Evolutionary conservation across 805 yeast genomes (phyloP).

Genomic region (Zygoascus tannicola): DNA sequence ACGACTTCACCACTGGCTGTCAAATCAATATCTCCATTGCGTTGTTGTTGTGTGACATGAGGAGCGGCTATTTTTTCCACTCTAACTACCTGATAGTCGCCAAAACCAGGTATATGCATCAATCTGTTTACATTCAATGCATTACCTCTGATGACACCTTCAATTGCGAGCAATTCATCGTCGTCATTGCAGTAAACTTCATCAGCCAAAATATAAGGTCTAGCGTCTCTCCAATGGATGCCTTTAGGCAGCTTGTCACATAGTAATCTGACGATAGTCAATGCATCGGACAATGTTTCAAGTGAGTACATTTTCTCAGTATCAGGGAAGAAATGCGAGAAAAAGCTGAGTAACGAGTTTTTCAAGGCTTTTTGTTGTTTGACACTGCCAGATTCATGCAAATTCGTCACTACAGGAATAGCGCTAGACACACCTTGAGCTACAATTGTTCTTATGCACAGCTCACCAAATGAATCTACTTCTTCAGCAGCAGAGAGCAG

Average conservation of each 20-base stretch:
- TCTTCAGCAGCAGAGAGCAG: constrained; percentile 84
- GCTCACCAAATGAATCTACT: constrained; percentile 81
- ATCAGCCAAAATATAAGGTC: constrained; percentile 83
- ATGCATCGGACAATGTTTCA: constrained; percentile 59
- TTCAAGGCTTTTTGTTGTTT: constrained; percentile 66
- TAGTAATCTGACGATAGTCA: constrained; percentile 60
- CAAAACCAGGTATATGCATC: constrained; percentile 80
- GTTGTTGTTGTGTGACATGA: constrained; percentile 14
- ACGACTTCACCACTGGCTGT: constrained; percentile 26
- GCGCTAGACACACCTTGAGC: constrained; percentile 86
- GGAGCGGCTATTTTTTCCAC: too few species aligned
- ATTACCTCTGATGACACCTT: constrained; percentile 77
- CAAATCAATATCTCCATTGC: constrained; percentile 19
- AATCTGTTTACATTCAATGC: constrained; percentile 72
- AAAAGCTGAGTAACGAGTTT: constrained; percentile 55
- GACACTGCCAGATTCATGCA: constrained; percentile 38
- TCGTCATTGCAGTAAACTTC: constrained; percentile 36
- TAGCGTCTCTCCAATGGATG: constrained; percentile 83
- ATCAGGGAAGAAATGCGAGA: constrained; percentile 69
- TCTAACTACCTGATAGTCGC: constrained; percentile 71
- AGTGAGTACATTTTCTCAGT: constrained; percentile 69
- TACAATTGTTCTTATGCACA: constrained; percentile 75
- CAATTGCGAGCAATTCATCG: constrained; percentile 44
- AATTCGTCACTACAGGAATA: constrained; percentile 12
- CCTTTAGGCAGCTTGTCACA: constrained; percentile 84